Percentiles rank a stretch among this genome's conserved stretches.
phyloP scores from a whole-genome alignment of 192 early-diverging fungal species.

The Jimgerdemannia lactiflua region DNA sequence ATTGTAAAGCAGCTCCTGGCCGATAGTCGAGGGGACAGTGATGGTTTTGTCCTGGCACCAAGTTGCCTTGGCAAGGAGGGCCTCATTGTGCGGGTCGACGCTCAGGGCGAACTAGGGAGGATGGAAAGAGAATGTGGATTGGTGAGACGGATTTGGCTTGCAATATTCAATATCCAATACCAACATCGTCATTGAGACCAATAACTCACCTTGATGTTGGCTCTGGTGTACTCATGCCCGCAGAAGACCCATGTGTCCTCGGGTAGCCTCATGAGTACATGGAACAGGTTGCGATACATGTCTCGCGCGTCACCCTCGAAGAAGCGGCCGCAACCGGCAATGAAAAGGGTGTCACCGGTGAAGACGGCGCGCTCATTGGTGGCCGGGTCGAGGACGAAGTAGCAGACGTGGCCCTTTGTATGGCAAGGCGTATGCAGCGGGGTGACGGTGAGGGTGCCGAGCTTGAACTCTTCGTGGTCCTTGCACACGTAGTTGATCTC shows the following conservation, averaged over 20 bases:
- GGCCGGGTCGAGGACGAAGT: conserved; percentile 65
- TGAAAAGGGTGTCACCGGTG: conserved; percentile 50
- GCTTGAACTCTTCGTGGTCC: conserved; percentile 69
- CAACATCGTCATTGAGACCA: conserved; percentile 1
- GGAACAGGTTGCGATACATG: conserved; percentile 55
- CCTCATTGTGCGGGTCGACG: conserved; percentile 78
- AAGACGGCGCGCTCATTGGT: conserved; percentile 48
- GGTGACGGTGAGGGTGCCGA: conserved; percentile 72
- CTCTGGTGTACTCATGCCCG: conserved; percentile 55
- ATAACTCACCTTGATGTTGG: conserved; percentile 43
- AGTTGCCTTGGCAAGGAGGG: conserved; percentile 60
- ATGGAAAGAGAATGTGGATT: neutral
- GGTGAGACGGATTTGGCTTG: neutral
- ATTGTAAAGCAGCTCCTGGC: conserved; percentile 79
- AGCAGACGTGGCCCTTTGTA: conserved; percentile 85
- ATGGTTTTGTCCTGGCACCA: conserved; percentile 49
- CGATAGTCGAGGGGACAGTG: conserved; percentile 84
- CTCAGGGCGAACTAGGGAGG: conserved; percentile 61
- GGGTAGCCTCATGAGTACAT: conserved; percentile 49
- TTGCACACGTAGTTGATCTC: conserved; percentile 69
- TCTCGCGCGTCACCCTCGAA: conserved; percentile 57
- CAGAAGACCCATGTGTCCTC: conserved; percentile 62
- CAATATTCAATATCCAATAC: neutral
- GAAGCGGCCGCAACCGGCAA: conserved; percentile 55
- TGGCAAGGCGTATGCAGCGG: conserved; percentile 83